Evolutionary conservation across 2,329 filamentous ascomycete species (phyloP), one percentile per base, ranked within the genome.

Genomic region (Colletotrichum sojae): DNA sequence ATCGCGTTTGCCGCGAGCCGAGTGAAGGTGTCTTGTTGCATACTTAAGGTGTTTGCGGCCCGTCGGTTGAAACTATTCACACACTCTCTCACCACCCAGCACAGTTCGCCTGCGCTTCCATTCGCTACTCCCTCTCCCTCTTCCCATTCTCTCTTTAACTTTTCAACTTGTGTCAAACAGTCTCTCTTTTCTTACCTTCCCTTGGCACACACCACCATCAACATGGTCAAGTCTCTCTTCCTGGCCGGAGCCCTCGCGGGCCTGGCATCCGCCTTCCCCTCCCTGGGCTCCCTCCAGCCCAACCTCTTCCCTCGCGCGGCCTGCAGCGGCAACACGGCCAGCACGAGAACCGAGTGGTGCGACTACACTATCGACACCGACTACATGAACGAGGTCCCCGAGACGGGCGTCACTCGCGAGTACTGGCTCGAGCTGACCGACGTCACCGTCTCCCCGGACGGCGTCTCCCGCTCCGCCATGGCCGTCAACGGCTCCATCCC

Each of bases 401-500:
- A 85, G 57, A 88, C 86, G 1, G 84, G 85, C 2, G 83, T 85
- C 0, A 85, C 82, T 13, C 77, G 82, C 10, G 87, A 89, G 65
- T 86, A 84, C 75, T 84, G 80, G 78, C 75, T 86, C 8, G 79
- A 82, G 12, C 59, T 85, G 16, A 76, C 76, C 1, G 80, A 85
- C 27, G 76, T 77, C 36, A 82, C 78, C 5, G 76, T 79, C 27
- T 73, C 80, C 5, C 84, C 84, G 0, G 86, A 89, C 75, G 86
- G 87, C 4, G 75, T 83, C 15, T 73, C 76, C 5, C 77, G 82
- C 2, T 63, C 75, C 1, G 78, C 76, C 27, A 79, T 83, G 74
- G 81, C 88, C 13, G 75, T 90, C 74, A 91, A 91, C 71, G 85
- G 85, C 5, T 80, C 84, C 54, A 85, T 89, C 68, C 90, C 90